Base-by-base conservation (phyloP, 306 rosid species). In the Mimosa bimucronata region DNA sequence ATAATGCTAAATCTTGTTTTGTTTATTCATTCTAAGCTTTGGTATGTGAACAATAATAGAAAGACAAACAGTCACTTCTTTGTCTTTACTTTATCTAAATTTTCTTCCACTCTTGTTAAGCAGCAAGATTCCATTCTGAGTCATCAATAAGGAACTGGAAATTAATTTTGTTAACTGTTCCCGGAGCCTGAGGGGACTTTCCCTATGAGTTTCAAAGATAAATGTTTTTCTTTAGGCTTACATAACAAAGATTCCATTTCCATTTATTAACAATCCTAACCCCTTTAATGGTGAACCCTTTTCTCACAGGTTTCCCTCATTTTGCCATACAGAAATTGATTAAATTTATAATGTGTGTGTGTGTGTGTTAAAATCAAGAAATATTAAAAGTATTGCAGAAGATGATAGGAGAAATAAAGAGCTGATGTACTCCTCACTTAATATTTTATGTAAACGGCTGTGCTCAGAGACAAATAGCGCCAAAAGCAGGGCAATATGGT, bases 401-500 rank as follows among this genome's bases (percentile, higher is more conserved):
- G 42, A 72, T 82, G 13, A 67, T 21, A 61, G 77, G 77, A 46
- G 58, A 79, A 82, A 76, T 80, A 79, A 1, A 42, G 67, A 73
- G 69, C 21, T 62, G 60, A 76, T 85, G 52, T 34, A 75, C 53
- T 75, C 40, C 25, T 14, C 52, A 9, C 21, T 12, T 23, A 12
- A 41, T 69, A 41, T 41, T 69, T 61, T 40, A 58, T 41, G 28
- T 69, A 41, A 41, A 14, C 21, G 40, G 16, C 74, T 41, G 6
- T 68, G 73, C 73, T 40, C 7, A 52, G 62, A 48, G 76, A 8
- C 76, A 28, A 48, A 48, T 46, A 72, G 28, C 76, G 62, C 76
- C 74, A 70, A 72, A 67, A 28, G 76, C 76, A 72, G 76, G 62
- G 76, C 64, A 87, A 53, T 77, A 86, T 83, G 73, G 88, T 80